Conservation (phyloP, 2,329 filamentous ascomycete genomes). For the Xylaria sp. region DNA sequence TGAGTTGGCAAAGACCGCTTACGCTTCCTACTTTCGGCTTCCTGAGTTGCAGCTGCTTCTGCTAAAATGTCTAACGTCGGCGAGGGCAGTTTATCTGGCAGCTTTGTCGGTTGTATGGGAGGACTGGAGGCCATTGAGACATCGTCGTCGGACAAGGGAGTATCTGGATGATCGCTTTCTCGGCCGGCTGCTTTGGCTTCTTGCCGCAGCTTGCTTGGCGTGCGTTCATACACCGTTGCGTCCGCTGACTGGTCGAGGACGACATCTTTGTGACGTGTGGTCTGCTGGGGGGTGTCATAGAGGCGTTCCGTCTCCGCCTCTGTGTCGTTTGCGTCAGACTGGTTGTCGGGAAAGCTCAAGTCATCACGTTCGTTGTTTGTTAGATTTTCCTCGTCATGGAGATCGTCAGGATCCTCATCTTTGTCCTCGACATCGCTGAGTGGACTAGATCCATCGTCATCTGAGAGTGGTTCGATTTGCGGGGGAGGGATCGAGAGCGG, state of each 20-base stretch:
- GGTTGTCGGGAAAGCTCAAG: constrained; percentile 60
- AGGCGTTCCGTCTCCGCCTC: constrained; percentile 96
- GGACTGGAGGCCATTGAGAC: constrained; percentile 51
- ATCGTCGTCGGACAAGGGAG: constrained; percentile 50
- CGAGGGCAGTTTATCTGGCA: constrained; percentile 43
- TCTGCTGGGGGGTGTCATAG: constrained; percentile 82
- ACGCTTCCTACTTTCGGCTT: constrained; percentile 51
- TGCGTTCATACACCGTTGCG: constrained; percentile 69
- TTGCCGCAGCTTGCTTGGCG: constrained; percentile 79
- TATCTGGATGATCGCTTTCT: constrained; percentile 54
- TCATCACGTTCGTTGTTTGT: constrained; percentile 44
- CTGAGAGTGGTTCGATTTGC: constrained; percentile 58
- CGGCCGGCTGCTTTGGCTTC: constrained; percentile 42
- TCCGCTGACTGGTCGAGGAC: constrained; percentile 67
- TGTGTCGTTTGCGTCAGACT: constrained; percentile 73
- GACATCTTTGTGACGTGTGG: constrained; percentile 68
- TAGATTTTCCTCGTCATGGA: constrained; percentile 56
- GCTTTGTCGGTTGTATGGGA: constrained; percentile 43
- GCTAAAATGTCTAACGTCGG: constrained; percentile 50
- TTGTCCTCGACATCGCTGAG: constrained; percentile 91
- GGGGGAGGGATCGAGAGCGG: constrained; percentile 62
- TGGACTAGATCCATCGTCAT: constrained; percentile 83
- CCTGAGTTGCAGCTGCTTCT: constrained; percentile 47
- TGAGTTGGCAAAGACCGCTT: constrained; percentile 49
- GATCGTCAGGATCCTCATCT: constrained; percentile 75